Conservation (phyloP, 192 early-diverging fungal species). For the Entomortierella lignicola region DNA sequence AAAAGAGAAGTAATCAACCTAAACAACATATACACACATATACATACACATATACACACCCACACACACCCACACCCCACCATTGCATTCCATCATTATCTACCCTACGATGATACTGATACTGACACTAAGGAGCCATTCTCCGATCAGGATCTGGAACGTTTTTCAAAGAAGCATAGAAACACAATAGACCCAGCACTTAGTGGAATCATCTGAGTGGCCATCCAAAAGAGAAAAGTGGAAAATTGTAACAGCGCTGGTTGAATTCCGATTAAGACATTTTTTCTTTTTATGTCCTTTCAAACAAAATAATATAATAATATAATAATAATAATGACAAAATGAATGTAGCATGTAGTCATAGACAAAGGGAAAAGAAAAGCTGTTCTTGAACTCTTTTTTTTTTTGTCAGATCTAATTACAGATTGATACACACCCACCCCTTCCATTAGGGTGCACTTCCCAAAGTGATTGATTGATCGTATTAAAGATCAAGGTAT, state of each 20-base stretch:
- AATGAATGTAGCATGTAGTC: too few species aligned
- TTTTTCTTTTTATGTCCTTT: constrained; percentile 2
- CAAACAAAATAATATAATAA: too few species aligned
- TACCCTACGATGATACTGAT: too few species aligned
- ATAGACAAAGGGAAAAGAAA: not conserved
- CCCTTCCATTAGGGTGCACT: too few species aligned
- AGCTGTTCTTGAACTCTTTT: too few species aligned
- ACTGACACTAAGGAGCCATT: too few species aligned
- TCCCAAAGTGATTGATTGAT: not conserved
- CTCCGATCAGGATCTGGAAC: constrained; percentile 15
- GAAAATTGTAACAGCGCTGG: constrained; percentile 7
- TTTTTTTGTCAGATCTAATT: too few species aligned
- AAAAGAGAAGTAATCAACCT: not conserved
- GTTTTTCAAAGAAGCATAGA: constrained; percentile 8
- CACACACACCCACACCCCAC: too few species aligned
- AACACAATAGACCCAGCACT: not conserved
- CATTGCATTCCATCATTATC: too few species aligned
- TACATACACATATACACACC: too few species aligned
- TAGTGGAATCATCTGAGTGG: not conserved
- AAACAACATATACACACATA: too few species aligned
- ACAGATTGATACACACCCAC: not conserved
- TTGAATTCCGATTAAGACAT: constrained; percentile 45
- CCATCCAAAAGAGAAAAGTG: not conserved
- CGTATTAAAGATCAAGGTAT: not conserved
- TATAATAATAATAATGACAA: too few species aligned